Base-by-base conservation (phyloP, 2,329 filamentous ascomycete species). In the Hymenoscyphus linearis region DNA sequence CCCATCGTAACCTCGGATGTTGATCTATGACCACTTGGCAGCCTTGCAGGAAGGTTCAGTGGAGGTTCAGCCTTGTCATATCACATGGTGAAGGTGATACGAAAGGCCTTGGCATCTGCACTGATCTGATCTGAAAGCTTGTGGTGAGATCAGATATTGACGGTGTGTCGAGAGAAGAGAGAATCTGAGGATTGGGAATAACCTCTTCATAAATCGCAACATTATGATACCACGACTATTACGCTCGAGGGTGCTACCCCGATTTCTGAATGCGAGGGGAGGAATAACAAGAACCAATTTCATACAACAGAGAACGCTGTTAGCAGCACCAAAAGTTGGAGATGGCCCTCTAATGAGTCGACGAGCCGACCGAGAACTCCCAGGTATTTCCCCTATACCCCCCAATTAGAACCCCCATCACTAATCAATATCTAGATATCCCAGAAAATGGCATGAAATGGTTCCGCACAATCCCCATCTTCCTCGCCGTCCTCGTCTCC, bases 381-480 rank as follows among this genome's bases (percentile, higher is more conserved):
- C 87, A 65, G 82, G 85, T 87, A 72, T 34, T 60, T 74, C 70
- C 35, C 18, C 18, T n/a, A n/a, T n/a, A n/a, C 52, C 47, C 14
- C 36, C 25, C 31, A 47, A 52, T 10, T 12, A 25, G 1, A 13
- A 40, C 4, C 34, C 9, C 25, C 55, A 31, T 47, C 60, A 26
- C 53, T 59, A 63, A 52, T 37, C 27, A 18, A 14, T 10, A 3
- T 47, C 1, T 37, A 72, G 69, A 72, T 26, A 64, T 71, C 36
- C 65, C 67, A 18, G 57, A 67, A 55, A 66, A 65, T 60, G 72
- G 72, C 53, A 72, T 72, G 72, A 80, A 81, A 68, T 93, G 89
- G 89, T 73, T 81, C 60, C 83, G 84, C 69, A 91, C 91, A 0
- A 76, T 96, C 36, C 93, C 93, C 59, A 78, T 96, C 73, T 98